Evolutionary conservation across 139 green algal species (phyloP).

Genomic region (Micractinium conductrix): DNA sequence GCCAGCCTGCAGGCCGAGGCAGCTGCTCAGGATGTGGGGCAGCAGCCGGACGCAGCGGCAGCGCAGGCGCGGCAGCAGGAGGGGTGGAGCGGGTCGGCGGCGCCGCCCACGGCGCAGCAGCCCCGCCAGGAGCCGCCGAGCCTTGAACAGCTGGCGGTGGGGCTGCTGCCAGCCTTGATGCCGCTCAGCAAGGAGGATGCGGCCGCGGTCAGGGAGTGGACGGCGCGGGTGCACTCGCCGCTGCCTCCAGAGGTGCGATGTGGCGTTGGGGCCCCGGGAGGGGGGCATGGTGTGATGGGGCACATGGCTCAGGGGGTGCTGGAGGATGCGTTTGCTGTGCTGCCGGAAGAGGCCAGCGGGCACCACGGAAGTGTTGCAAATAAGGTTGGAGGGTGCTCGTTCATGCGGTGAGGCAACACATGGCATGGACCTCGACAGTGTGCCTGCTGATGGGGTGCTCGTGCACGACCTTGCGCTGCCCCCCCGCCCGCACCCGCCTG

Average conservation of each 20-base stretch:
- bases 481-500: background rate
- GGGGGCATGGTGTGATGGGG: background rate
- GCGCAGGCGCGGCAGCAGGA: background rate
- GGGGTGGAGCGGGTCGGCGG: too few relatives aligned
- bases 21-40: background rate
- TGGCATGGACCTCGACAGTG: too few relatives aligned
- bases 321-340: background rate
- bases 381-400: background rate
- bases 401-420: background rate
- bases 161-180: slow-evolving; percentile 65
- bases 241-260: slow-evolving; percentile 34
- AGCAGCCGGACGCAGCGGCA: background rate
- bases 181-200: slow-evolving; percentile 58
- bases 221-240: slow-evolving; percentile 58
- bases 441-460: background rate
- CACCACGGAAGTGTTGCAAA: background rate
- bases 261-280: background rate
- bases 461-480: background rate
- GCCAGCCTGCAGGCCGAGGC: background rate
- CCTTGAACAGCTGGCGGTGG: slow-evolving; percentile 66
- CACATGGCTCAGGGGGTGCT: background rate
- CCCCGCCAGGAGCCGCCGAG: slow-evolving; percentile 42
- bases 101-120: background rate
- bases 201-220: slow-evolving; percentile 61
- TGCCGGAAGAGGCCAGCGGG: background rate